Evolutionary conservation across 306 rosid species (phyloP), one percentile per base, ranked within the genome.

Genomic region (Quercus gilva): DNA sequence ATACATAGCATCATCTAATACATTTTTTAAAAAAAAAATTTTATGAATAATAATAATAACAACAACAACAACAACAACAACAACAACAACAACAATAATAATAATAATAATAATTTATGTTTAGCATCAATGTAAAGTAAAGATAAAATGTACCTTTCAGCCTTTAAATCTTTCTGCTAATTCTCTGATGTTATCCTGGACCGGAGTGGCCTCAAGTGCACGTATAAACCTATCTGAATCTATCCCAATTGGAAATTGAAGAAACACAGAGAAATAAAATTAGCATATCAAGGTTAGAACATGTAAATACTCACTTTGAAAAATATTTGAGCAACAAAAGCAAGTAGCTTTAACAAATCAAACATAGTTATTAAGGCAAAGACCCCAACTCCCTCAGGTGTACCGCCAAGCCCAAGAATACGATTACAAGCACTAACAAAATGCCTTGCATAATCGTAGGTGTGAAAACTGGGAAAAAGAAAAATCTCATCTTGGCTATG

Each of bases 341-440:
- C 74, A 74, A 35, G 19, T 17, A 52, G 41, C 29, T 58, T 64
- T 8, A 20, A 84, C 53, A 5, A 60, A 49, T 31, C n/a, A 53
- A 74, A 53, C 10, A 9, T 31, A 73, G 13, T 19, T 4, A 31
- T 23, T 20, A 64, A 64, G 60, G 57, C 65, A 79, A 70, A 4
- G 6, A 31, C 90, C 83, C 90, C 98, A 84, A 93, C 98, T 56
- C 98, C 98, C 82, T 93, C 98, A 67, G 94, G 98, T 0, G 97
- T 93, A 65, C 97, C 97, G 85, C 90, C 98, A 76, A 91, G 94
- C 74, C 94, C 98, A 76, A 93, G 93, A 78, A 93, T 91, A 69
- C 98, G 98, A 73, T 97, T 93, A 76, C 97, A 91, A 60, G 98
- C 98, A 84, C 98, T 93, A 41, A 93, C 98, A 71, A 93, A 93